A percentile compares a stretch with the other conserved stretches of the same genome.
phyloP scores from a whole-genome alignment of 495 filamentous ascomycete genomes.

The Xylaria longipes region DNA sequence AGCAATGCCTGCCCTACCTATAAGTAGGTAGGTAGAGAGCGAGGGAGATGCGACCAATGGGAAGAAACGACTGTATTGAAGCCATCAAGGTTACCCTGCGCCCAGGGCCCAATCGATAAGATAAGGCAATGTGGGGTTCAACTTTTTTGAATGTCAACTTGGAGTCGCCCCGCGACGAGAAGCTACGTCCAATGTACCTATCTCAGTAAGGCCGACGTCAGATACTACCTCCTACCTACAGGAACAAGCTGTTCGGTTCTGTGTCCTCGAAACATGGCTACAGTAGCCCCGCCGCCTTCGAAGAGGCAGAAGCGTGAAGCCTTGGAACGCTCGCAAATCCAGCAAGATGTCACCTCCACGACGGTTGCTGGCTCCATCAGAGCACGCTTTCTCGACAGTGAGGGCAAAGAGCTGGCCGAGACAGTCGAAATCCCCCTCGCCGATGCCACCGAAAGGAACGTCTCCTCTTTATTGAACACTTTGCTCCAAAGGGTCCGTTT shows the following conservation, averaged over 20 bases:
- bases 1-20: not conserved
- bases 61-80: not conserved
- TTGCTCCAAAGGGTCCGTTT: conserved; percentile 77
- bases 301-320: conserved; percentile 85
- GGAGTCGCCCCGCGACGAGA: conserved; percentile 29
- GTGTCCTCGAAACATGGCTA: conserved; percentile 70
- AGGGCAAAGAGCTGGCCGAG: conserved; percentile 65
- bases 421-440: conserved; percentile 82
- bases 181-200: not conserved
- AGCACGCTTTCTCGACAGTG: conserved; percentile 86
- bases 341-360: conserved; percentile 75
- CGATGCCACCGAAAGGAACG: conserved; percentile 86
- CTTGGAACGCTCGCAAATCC: conserved; percentile 71
- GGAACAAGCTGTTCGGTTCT: not conserved
- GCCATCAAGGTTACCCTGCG: conserved; percentile 23
- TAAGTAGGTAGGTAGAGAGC: too few relatives aligned
- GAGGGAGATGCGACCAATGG: not conserved
- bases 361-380: conserved; percentile 80
- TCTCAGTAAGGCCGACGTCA: conserved; percentile 3
- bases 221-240: too few relatives aligned
- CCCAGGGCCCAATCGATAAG: conserved; percentile 19
- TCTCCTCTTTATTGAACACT: conserved; percentile 90
- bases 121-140: conserved; percentile 24
- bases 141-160: conserved; percentile 29
- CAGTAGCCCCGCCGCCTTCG: conserved; percentile 83